Conservation (phyloP, 805 yeast genomes). For the Wickerhamiella spandovensis region DNA sequence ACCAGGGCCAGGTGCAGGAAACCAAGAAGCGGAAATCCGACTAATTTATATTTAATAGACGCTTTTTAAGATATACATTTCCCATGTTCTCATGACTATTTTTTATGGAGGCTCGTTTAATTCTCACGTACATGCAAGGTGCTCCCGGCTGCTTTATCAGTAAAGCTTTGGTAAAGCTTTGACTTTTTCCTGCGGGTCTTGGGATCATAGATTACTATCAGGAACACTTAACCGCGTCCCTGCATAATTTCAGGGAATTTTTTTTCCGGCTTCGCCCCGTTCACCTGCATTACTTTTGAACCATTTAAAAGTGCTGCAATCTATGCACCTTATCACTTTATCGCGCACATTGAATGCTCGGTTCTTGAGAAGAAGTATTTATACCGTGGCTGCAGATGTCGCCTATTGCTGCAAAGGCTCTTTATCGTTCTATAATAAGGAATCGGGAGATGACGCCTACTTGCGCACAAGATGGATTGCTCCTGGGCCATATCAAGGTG, state of each 20-base stretch:
- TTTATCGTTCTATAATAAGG: constrained; percentile 10
- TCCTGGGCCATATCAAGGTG: constrained; percentile 14
- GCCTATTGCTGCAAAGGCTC: constrained; percentile 17
- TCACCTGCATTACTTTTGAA: neutral
- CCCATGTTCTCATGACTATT: neutral
- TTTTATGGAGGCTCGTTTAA: too few species aligned
- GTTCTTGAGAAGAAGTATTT: neutral
- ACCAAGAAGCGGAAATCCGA: constrained; percentile 9
- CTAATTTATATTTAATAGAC: neutral
- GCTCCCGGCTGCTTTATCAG: neutral
- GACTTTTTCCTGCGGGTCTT: neutral
- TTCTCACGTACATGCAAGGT: too few species aligned
- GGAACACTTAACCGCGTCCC: neutral
- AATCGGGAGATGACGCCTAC: constrained; percentile 16
- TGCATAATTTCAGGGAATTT: too few species aligned
- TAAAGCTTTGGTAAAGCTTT: neutral
- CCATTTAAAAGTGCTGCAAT: neutral
- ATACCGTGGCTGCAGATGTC: neutral
- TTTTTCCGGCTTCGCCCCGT: neutral
- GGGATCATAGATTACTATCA: neutral
- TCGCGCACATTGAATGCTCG: neutral
- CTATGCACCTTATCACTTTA: neutral
- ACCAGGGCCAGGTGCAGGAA: constrained; percentile 29
- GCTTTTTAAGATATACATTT: neutral
- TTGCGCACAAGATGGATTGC: constrained; percentile 12